These are phyloP conservation scores for Oryza australiensis DNA, from an alignment of 176 grass and related monocot genomes.

Conservation along the genomic window DNA sequence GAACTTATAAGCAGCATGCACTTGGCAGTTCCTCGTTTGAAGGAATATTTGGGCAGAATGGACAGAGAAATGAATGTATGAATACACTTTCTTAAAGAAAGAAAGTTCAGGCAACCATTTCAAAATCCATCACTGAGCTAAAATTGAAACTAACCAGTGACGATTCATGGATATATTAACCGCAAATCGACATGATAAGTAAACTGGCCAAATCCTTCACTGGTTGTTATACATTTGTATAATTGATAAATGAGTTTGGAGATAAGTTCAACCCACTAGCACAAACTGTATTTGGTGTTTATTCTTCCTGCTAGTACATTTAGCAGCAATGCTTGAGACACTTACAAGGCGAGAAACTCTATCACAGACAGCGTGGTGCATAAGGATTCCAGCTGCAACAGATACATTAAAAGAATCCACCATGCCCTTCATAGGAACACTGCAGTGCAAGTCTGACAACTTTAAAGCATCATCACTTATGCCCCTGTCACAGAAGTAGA, in stretches of 20 bases:
- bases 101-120: background rate
- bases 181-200: background rate
- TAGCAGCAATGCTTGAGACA: constrained; percentile 20
- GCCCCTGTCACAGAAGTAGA: constrained; percentile 53
- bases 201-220: background rate
- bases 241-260: background rate
- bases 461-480: constrained; percentile 70
- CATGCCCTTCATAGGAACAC: constrained; percentile 98
- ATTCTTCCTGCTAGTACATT: constrained; percentile 10
- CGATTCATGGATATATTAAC: background rate
- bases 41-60: constrained; percentile 18
- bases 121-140: background rate
- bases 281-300: constrained; percentile 14
- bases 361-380: constrained; percentile 96
- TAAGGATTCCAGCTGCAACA: constrained; percentile 92
- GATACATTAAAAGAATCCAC: constrained; percentile 99
- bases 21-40: background rate
- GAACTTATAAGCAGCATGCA: constrained; percentile 5
- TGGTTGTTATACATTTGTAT: constrained; percentile 11
- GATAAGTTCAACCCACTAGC: background rate
- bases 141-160: constrained; percentile 7
- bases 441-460: constrained; percentile 87
- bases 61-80: constrained; percentile 12
- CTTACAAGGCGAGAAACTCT: constrained; percentile 78
- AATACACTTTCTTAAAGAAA: background rate